These are phyloP conservation scores for Sugiyamaella valdiviana DNA, from an alignment of 805 yeast genomes.

Conservation along the genomic window DNA sequence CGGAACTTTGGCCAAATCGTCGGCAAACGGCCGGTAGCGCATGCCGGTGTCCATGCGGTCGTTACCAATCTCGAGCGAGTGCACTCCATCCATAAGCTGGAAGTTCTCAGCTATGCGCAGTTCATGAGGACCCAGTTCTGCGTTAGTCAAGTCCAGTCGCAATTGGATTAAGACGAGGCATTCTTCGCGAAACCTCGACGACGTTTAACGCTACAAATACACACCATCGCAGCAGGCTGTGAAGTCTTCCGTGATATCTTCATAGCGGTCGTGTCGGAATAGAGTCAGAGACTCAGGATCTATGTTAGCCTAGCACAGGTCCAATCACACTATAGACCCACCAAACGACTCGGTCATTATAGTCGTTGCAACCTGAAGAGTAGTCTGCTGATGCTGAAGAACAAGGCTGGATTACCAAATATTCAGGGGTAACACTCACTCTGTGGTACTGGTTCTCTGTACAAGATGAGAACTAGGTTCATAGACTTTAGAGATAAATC, in stretches of 20 bases:
- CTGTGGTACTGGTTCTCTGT: too few relatives aligned
- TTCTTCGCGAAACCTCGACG: not conserved
- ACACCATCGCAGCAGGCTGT: conserved; percentile 12
- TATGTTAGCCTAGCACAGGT: not conserved
- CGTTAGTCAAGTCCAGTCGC: not conserved
- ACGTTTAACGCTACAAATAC: not conserved
- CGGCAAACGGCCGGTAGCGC: conserved; percentile 38
- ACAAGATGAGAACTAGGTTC: too few relatives aligned
- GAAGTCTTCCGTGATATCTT: conserved; percentile 27
- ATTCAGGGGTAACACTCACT: not conserved
- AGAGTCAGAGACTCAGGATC: conserved; percentile 19
- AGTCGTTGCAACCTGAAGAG: not conserved
- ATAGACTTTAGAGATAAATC: too few relatives aligned
- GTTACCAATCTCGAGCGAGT: conserved; percentile 68
- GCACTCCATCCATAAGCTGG: conserved; percentile 73
- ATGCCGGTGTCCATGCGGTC: conserved; percentile 71
- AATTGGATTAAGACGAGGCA: too few relatives aligned
- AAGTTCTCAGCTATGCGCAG: conserved; percentile 57
- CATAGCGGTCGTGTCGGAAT: conserved; percentile 27
- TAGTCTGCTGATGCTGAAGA: not conserved
- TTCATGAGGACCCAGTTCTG: conserved; percentile 41
- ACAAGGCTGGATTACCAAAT: too few relatives aligned
- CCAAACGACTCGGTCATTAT: not conserved
- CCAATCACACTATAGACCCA: not conserved
- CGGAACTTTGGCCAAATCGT: conserved; percentile 41